Percentiles rank a stretch among this genome's conserved stretches.
These are phyloP conservation scores for Geotrichum europaeum DNA, from an alignment of 1,139 yeast genomes.

Conservation along the genomic window DNA sequence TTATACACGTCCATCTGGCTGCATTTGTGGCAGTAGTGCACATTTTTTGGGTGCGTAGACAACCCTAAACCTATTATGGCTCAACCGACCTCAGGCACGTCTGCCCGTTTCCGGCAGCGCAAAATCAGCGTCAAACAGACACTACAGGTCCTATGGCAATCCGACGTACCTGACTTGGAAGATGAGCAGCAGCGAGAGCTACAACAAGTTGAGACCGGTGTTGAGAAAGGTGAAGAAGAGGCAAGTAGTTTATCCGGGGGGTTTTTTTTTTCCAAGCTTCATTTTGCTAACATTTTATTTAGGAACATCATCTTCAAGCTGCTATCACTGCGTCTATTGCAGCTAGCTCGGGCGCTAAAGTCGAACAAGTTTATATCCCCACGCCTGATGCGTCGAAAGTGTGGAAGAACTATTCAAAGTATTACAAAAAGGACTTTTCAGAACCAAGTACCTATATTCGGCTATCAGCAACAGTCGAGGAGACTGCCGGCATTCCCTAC, in stretches of 20 bases:
- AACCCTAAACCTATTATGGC: constrained; percentile 10
- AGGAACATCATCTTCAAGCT: constrained; percentile 87
- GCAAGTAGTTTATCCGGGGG: constrained; percentile 19
- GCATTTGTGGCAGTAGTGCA: background rate
- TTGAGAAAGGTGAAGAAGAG: constrained; percentile 94
- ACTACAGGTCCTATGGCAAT: constrained; percentile 69
- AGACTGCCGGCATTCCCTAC: constrained; percentile 78
- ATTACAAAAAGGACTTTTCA: constrained; percentile 59
- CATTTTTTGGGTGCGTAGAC: constrained; percentile 1
- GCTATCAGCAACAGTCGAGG: constrained; percentile 92
- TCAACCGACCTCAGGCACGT: constrained; percentile 14
- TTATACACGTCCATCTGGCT: background rate
- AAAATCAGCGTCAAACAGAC: constrained; percentile 88
- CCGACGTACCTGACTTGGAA: constrained; percentile 75
- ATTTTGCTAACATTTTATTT: constrained; percentile 1
- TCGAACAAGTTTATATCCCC: constrained; percentile 75
- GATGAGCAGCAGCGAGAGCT: constrained; percentile 72
- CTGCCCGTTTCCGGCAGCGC: constrained; percentile 79
- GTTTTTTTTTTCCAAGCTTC: background rate
- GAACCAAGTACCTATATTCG: constrained; percentile 80
- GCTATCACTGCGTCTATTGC: constrained; percentile 69
- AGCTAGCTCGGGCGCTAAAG: constrained; percentile 50
- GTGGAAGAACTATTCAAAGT: constrained; percentile 73
- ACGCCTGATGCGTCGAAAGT: constrained; percentile 90
- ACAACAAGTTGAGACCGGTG: constrained; percentile 94